Evolutionary conservation across 2,329 filamentous ascomycete genomes (phyloP).

Genomic region (Pezicula neosporulosa): DNA sequence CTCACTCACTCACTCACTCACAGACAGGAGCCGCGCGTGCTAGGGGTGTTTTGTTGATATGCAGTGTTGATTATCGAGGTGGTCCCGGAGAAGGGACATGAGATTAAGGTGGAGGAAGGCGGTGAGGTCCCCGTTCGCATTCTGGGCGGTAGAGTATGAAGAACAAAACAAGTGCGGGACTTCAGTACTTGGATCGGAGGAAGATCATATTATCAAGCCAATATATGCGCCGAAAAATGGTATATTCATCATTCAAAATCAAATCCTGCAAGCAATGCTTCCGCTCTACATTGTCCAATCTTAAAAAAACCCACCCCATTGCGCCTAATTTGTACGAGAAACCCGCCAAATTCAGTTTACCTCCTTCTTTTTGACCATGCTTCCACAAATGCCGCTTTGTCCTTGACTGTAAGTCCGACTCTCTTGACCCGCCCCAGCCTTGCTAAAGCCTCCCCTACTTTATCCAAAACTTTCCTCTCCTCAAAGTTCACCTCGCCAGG

Average conservation of each 20-base stretch:
- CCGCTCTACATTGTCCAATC: neutral
- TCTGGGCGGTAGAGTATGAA: too few species aligned
- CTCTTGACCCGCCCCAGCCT: conserved; percentile 83
- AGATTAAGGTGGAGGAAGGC: too few species aligned
- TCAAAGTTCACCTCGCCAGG: conserved; percentile 32
- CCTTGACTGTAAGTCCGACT: conserved; percentile 76
- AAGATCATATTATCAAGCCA: neutral
- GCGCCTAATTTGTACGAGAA: conserved; percentile 2
- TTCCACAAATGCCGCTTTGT: conserved; percentile 80
- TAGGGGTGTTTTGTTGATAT: too few species aligned
- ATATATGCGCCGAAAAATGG: too few species aligned
- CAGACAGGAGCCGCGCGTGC: too few species aligned
- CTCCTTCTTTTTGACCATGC: conserved; percentile 53
- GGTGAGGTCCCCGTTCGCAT: too few species aligned
- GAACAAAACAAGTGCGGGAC: too few species aligned
- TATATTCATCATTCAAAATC: neutral
- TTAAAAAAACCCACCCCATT: neutral
- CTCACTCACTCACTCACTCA: too few species aligned
- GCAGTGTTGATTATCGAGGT: too few species aligned
- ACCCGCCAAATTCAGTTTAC: conserved; percentile 4
- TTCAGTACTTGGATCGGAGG: neutral
- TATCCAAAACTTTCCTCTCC: conserved; percentile 71
- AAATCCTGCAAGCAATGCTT: neutral
- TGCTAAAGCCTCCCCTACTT: conserved; percentile 82
- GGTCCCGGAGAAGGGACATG: too few species aligned